Percentiles rank a stretch among this genome's conserved stretches.
Conservation (phyloP, 495 filamentous ascomycete genomes). For the Penicillium steckii region DNA sequence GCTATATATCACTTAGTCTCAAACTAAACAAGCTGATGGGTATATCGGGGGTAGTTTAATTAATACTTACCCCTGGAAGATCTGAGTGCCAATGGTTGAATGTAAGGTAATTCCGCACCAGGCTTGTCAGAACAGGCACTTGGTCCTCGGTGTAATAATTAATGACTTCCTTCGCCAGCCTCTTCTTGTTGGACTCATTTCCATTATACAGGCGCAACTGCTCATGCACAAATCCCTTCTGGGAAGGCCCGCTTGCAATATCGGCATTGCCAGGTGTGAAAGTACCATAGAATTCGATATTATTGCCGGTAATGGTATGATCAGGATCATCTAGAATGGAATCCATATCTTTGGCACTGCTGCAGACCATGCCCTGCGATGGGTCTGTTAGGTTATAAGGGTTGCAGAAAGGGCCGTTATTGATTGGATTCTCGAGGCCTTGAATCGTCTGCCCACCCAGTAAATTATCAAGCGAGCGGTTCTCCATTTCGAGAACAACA, state of each 20-base stretch:
- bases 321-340: conserved; percentile 47
- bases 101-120: conserved; percentile 48
- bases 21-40: not conserved
- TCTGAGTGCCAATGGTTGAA: conserved; percentile 53
- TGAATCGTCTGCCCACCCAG: conserved; percentile 17
- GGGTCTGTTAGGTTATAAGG: conserved; percentile 38
- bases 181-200: conserved; percentile 27
- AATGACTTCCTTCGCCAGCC: conserved; percentile 39
- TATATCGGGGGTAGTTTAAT: not conserved
- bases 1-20: conserved; percentile 15
- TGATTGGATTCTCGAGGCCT: conserved; percentile 41
- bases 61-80: conserved; percentile 40
- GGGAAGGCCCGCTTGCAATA: conserved; percentile 29
- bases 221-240: conserved; percentile 47
- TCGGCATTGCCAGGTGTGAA: conserved; percentile 38
- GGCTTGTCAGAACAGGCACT: conserved; percentile 40
- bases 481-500: conserved; percentile 9
- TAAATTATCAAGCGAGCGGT: conserved; percentile 11
- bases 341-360: conserved; percentile 36
- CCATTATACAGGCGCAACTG: conserved; percentile 34
- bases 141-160: conserved; percentile 50
- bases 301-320: conserved; percentile 47
- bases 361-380: conserved; percentile 33
- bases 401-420: conserved; percentile 43
- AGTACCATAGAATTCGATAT: conserved; percentile 47